Conservation (phyloP, 768 basidiomycete species). For the Lentinula sp. region DNA sequence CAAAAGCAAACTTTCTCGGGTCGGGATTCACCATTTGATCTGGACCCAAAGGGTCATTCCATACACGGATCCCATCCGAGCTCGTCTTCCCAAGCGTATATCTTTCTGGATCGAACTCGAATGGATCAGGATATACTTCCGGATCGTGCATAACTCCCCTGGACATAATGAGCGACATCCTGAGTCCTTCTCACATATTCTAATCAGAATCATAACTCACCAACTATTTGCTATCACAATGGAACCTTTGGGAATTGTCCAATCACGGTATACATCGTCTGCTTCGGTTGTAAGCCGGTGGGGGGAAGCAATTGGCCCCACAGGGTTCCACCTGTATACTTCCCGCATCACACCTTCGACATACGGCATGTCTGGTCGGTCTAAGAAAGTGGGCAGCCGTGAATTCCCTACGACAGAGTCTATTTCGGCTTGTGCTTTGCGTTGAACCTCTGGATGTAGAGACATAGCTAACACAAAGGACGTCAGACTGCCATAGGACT, state of each 20-base stretch:
- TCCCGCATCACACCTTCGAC: slow-evolving; percentile 17
- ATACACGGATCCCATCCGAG: slow-evolving; percentile 7
- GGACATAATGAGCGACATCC: background rate
- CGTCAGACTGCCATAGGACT: slow-evolving; percentile 10
- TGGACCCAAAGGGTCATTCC: background rate
- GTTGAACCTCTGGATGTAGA: slow-evolving; percentile 17
- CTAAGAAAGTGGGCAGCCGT: slow-evolving; percentile 19
- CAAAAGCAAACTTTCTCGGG: slow-evolving; percentile 13
- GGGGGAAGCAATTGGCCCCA: slow-evolving; percentile 14
- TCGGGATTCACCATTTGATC: slow-evolving; percentile 9
- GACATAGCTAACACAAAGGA: slow-evolving; percentile 19
- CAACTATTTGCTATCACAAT: slow-evolving; percentile 16
- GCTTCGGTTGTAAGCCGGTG: slow-evolving; percentile 8
- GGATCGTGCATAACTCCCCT: slow-evolving; percentile 27
- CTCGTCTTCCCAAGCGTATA: slow-evolving; percentile 12
- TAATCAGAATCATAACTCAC: slow-evolving; percentile 3
- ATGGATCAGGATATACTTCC: slow-evolving; percentile 22
- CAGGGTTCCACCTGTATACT: slow-evolving; percentile 15
- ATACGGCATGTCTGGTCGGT: slow-evolving; percentile 17
- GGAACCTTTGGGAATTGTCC: slow-evolving; percentile 29
- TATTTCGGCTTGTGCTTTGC: slow-evolving; percentile 20
- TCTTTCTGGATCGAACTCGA: slow-evolving; percentile 25
- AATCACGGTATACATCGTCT: slow-evolving; percentile 29
- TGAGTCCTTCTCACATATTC: background rate
- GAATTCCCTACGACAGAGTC: slow-evolving; percentile 16